Conservation (phyloP, 129 eudicot species). For the Logfia minima region DNA sequence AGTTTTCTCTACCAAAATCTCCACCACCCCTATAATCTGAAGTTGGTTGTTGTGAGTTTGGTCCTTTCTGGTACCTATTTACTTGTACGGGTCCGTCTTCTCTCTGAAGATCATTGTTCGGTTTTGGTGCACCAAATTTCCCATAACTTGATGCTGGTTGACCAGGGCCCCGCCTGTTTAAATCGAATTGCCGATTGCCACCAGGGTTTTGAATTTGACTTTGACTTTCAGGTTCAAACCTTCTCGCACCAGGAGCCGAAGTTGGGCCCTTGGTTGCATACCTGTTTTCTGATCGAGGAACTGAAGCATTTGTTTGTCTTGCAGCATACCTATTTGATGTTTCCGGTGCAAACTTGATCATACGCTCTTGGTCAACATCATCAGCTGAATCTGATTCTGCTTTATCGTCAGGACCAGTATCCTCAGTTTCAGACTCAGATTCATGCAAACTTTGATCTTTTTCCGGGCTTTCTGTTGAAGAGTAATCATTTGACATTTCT, state of each 20-base stretch:
- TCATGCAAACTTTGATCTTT: conserved; percentile 23
- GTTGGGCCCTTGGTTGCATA: conserved; percentile 17
- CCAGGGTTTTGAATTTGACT: conserved; percentile 29
- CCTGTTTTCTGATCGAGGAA: conserved; percentile 24
- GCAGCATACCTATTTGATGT: conserved; percentile 40
- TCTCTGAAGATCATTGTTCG: conserved; percentile 8
- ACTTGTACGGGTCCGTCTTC: conserved; percentile 25
- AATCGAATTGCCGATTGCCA: conserved; percentile 22
- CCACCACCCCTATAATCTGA: conserved; percentile 28
- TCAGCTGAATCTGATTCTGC: conserved; percentile 26
- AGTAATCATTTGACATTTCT: conserved; percentile 25
- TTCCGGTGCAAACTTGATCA: conserved; percentile 23
- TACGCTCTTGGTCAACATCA: conserved; percentile 29
- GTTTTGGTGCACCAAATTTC: conserved; percentile 34
- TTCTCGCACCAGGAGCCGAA: conserved; percentile 13
- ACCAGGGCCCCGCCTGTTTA: conserved; percentile 19
- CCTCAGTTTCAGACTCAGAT: conserved; percentile 32
- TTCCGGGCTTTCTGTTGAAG: conserved; percentile 26
- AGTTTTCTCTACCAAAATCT: conserved; percentile 33
- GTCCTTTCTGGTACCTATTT: conserved; percentile 59
- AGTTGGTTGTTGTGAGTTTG: conserved; percentile 17
- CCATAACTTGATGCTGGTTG: conserved; percentile 40
- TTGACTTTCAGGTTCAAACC: conserved; percentile 33
- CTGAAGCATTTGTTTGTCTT: conserved; percentile 10
- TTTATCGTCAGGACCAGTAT: conserved; percentile 17